phyloP scores from a whole-genome alignment of 495 filamentous ascomycete genomes.

The Penicillium cinerascens region DNA sequence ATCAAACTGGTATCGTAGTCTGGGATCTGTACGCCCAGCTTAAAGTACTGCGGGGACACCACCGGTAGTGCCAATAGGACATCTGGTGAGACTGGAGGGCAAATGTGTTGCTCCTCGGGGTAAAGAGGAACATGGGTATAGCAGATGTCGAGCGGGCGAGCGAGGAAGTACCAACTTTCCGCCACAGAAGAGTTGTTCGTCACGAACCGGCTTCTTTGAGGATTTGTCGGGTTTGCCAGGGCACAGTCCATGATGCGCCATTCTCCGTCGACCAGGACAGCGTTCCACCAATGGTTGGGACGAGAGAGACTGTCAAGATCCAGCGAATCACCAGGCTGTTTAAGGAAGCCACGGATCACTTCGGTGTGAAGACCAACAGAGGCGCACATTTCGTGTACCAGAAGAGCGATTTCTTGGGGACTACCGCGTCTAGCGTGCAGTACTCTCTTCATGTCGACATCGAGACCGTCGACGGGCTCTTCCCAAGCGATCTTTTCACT shows the following conservation, averaged over 20 bases:
- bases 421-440: slow-evolving; percentile 81
- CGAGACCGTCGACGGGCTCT: slow-evolving; percentile 73
- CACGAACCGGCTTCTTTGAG: slow-evolving; percentile 71
- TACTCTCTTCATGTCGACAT: slow-evolving; percentile 76
- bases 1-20: slow-evolving; percentile 89
- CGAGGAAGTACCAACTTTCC: slow-evolving; percentile 88
- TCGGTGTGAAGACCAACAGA: slow-evolving; percentile 87
- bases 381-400: slow-evolving; percentile 90
- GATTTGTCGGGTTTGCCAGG: slow-evolving; percentile 85
- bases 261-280: slow-evolving; percentile 86
- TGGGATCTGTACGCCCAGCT: slow-evolving; percentile 67
- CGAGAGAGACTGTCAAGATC: slow-evolving; percentile 68
- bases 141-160: slow-evolving; percentile 80
- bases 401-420: slow-evolving; percentile 83
- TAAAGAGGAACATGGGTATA: slow-evolving; percentile 91
- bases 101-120: slow-evolving; percentile 86
- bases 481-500: slow-evolving; percentile 96
- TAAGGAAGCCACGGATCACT: slow-evolving; percentile 82
- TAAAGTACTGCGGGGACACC: slow-evolving; percentile 85
- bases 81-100: slow-evolving; percentile 79
- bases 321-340: slow-evolving; percentile 77
- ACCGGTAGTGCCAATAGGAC: slow-evolving; percentile 80
- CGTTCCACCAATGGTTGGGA: slow-evolving; percentile 98
- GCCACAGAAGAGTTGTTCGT: slow-evolving; percentile 62
- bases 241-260: slow-evolving; percentile 98